Conservation (phyloP, 768 basidiomycete species). For the Neoboletus magnificus region DNA sequence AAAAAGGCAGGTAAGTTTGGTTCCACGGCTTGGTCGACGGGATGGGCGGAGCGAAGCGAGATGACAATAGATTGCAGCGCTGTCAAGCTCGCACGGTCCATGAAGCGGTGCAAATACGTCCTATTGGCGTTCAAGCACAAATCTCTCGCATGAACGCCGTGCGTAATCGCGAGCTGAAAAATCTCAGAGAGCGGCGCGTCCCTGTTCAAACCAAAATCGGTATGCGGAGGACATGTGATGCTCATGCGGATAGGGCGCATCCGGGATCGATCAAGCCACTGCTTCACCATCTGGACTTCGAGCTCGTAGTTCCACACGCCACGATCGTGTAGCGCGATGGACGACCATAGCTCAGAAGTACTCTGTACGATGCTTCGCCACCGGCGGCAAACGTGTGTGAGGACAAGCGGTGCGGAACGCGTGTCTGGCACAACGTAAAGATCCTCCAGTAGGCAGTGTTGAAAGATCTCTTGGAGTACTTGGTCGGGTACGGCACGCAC, state of each 20-base stretch:
- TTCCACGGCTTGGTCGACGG: constrained; percentile 1
- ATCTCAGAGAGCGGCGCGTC: constrained; percentile 13
- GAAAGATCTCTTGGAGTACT: constrained; percentile 32
- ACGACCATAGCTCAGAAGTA: constrained; percentile 34
- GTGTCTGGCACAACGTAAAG: constrained; percentile 22
- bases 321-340: constrained; percentile 25
- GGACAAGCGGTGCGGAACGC: constrained; percentile 29
- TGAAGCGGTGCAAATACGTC: constrained; percentile 20
- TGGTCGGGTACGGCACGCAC: constrained; percentile 31
- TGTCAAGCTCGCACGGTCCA: constrained; percentile 9
- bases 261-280: constrained; percentile 21
- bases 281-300: constrained; percentile 24
- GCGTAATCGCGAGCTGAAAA: constrained; percentile 20
- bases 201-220: constrained; percentile 14
- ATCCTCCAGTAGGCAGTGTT: constrained; percentile 22
- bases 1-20: background rate
- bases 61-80: constrained; percentile 15
- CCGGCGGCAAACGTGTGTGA: constrained; percentile 33
- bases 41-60: constrained; percentile 11
- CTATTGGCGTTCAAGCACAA: constrained; percentile 16
- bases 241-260: constrained; percentile 25
- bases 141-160: constrained; percentile 18
- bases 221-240: constrained; percentile 14
- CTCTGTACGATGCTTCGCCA: constrained; percentile 29
- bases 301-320: constrained; percentile 29